Percentiles rank a stretch among this genome's conserved stretches.
phyloP scores from a whole-genome alignment of 768 basidiomycete genomes.

The Kwoniella sp. region DNA sequence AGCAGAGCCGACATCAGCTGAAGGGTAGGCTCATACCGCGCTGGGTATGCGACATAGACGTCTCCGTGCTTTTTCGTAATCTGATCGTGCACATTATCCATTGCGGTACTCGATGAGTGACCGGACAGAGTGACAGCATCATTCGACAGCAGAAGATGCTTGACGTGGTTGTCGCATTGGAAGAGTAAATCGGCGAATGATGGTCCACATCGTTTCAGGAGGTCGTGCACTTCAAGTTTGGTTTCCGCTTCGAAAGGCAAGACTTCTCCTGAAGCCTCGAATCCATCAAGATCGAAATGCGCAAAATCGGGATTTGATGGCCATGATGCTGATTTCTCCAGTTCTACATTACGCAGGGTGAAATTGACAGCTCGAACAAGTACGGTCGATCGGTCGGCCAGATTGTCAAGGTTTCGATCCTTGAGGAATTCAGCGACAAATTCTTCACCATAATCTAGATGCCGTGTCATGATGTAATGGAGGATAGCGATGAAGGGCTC shows the following conservation, averaged over 20 bases:
- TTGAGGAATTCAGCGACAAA: constrained; percentile 78
- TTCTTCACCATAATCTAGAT: constrained; percentile 82
- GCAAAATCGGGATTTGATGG: constrained; percentile 73
- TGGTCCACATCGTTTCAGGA: constrained; percentile 68
- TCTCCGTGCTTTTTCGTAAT: constrained; percentile 67
- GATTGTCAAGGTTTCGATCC: constrained; percentile 61
- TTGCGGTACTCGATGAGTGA: constrained; percentile 62
- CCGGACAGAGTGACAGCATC: constrained; percentile 70
- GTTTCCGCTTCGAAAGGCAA: constrained; percentile 63
- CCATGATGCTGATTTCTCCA: constrained; percentile 75
- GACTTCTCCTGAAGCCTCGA: constrained; percentile 62
- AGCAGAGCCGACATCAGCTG: constrained; percentile 74
- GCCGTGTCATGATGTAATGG: constrained; percentile 79
- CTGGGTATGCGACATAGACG: constrained; percentile 64
- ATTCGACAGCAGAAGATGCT: constrained; percentile 71
- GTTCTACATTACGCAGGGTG: constrained; percentile 71
- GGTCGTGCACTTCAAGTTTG: constrained; percentile 71
- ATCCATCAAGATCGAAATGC: constrained; percentile 64
- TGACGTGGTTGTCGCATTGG: constrained; percentile 67
- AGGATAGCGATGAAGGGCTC: constrained; percentile 76
- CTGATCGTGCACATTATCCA: constrained; percentile 65
- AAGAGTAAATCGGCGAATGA: constrained; percentile 64
- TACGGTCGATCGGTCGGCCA: constrained; percentile 71
- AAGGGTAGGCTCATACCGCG: constrained; percentile 65
- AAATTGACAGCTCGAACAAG: constrained; percentile 75